Conservation (phyloP, 345 rosid genomes). For the Citrus trifoliata region DNA sequence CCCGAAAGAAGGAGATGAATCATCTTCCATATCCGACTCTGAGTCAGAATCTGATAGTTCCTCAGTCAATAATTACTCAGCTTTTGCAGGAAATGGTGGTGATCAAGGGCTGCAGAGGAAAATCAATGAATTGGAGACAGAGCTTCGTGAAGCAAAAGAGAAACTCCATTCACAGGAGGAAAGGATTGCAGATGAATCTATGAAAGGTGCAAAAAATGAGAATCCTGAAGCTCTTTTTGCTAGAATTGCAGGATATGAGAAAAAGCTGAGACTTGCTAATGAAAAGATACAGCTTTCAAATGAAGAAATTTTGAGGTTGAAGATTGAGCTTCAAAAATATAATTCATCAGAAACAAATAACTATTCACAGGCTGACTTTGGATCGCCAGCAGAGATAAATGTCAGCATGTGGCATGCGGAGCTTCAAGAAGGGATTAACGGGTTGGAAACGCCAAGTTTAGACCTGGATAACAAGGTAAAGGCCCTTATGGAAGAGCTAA, state of each 20-base stretch:
- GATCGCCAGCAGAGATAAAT: constrained; percentile 14
- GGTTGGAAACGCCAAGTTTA: constrained; percentile 23
- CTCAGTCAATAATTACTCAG: constrained; percentile 59
- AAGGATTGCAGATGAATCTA: constrained; percentile 38
- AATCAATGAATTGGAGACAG: constrained; percentile 55
- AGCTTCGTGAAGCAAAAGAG: constrained; percentile 56
- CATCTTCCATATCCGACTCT: constrained; percentile 61
- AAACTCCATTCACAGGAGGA: constrained; percentile 46
- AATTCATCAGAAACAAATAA: constrained; percentile 23
- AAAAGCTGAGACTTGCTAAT: constrained; percentile 51
- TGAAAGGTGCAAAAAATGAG: constrained; percentile 28
- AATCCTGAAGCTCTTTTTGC: constrained; percentile 33
- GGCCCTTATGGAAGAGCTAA: constrained; percentile 53
- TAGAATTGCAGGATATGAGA: constrained; percentile 48
- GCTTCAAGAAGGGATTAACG: constrained; percentile 21
- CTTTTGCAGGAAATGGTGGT: constrained; percentile 36
- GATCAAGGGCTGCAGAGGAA: constrained; percentile 44
- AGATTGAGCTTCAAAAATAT: constrained; percentile 47
- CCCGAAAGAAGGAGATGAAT: constrained; percentile 67
- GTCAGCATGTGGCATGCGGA: constrained; percentile 21
- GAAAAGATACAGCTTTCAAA: constrained; percentile 45
- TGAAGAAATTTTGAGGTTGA: constrained; percentile 51
- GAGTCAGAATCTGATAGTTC: constrained; percentile 71
- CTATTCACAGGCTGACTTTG: constrained; percentile 28
- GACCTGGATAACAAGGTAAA: constrained; percentile 24